Evolutionary conservation across 805 yeast genomes (phyloP), one percentile per base, ranked within the genome.

Genomic region (Zygotorulaspora florentina): DNA sequence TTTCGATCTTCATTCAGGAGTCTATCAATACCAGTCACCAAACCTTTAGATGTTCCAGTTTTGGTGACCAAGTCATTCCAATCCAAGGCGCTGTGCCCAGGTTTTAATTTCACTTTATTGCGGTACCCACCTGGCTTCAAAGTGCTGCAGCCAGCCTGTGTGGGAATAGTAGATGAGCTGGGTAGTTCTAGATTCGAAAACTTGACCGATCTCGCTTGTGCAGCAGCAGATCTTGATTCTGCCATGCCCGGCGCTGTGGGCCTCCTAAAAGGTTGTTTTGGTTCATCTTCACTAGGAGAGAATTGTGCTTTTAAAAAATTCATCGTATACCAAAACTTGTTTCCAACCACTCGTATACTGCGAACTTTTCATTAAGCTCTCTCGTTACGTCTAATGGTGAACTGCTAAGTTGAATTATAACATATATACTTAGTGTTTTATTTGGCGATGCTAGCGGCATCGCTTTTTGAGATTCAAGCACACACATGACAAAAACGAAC

Each of bases 81-180:
- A 45, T 66, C 65, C 39, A 65, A 43, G 2, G 66, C 63, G 30
- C 65, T 59, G 34, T 61, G 65, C 33, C 66, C 72, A 16, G 63
- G 68, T 46, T 55, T 61, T 41, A 66, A 58, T 50, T 53, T 70
- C 50, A 64, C 71, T 57, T 55, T 70, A 37, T 49, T 53, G 13
- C 63, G 44, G 34, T 51, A 54, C 1, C 59, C 61, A 28, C 62
- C 59, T 8, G 54, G 43, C 23, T 50, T 48, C 15, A 55, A 40
- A 7, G 57, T 53, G 37, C 55, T 51, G 40, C 55, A 51, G 8
- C 58, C 56, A n/a, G 53, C 52, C 39, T 48, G 56, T 11, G 43
- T 20, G 5, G 45, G 40, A 2, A 17, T n/a, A 13, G 12, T 27
- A 9, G 39, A 26, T n/a, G 27, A 29, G 16, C 17, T 30, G 4